A percentile compares a stretch with the other conserved stretches of the same genome.
phyloP scores from a whole-genome alignment of 257 asterid species.

The Scutellaria galericulata region DNA sequence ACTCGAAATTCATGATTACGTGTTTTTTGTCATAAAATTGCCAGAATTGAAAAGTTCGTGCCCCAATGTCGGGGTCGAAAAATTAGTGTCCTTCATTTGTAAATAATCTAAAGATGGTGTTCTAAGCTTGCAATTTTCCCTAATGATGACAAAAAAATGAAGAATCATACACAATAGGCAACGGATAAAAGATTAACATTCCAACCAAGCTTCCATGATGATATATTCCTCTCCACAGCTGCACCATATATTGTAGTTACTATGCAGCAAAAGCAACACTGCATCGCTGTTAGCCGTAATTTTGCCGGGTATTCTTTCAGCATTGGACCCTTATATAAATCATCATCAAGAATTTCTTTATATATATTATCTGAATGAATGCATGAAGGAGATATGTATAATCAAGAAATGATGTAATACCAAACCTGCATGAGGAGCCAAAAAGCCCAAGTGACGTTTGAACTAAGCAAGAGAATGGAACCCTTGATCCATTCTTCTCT shows the following conservation, averaged over 20 bases:
- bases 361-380: no score
- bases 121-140: no score
- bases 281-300: conserved; percentile 48
- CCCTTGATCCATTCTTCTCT: conserved; percentile 64
- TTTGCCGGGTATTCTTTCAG: conserved; percentile 57
- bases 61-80: no score
- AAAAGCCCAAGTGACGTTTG: conserved; percentile 52
- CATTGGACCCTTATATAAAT: conserved; percentile 40
- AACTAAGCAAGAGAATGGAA: conserved; percentile 47
- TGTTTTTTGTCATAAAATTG: no score
- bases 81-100: no score
- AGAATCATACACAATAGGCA: conserved; percentile 45
- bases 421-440: conserved; percentile 71
- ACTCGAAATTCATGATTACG: no score
- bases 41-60: no score
- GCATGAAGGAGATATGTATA: not conserved
- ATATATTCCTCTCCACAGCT: conserved; percentile 39
- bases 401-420: no score
- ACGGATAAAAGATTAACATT: conserved; percentile 47
- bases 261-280: conserved; percentile 47
- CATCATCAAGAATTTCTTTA: not conserved
- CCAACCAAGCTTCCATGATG: conserved; percentile 62
- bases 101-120: no score
- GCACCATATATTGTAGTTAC: conserved; percentile 46
- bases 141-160: not conserved